phyloP scores from a whole-genome alignment of 2,329 filamentous ascomycete genomes.

The Claviceps sp. region DNA sequence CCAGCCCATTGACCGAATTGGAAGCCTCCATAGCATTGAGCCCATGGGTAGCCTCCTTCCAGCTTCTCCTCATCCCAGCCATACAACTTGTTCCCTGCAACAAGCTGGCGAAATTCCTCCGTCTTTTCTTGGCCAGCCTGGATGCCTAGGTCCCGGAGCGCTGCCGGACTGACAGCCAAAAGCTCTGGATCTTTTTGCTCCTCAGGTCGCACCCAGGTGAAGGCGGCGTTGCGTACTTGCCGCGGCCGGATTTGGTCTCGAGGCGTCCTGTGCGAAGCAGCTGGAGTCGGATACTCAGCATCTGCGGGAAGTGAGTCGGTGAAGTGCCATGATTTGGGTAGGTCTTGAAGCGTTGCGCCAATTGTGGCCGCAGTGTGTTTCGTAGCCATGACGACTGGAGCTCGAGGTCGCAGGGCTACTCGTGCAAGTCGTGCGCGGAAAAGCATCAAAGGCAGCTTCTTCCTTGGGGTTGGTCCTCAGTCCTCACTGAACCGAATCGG shows the following conservation, averaged over 20 bases:
- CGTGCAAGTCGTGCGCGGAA: conserved; percentile 17
- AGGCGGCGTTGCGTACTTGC: conserved; percentile 72
- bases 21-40: conserved; percentile 89
- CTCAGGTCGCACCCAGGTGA: conserved; percentile 82
- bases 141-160: conserved; percentile 72
- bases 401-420: conserved; percentile 15
- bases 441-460: conserved; percentile 20
- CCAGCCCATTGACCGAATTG: conserved; percentile 83
- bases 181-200: conserved; percentile 59
- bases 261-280: conserved; percentile 67
- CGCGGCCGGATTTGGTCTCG: conserved; percentile 66
- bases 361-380: conserved; percentile 17
- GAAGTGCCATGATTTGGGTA: conserved; percentile 54
- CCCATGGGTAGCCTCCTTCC: conserved; percentile 83
- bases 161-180: conserved; percentile 64
- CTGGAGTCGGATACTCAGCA: conserved; percentile 63
- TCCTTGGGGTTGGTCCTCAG: neutral
- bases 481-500: neutral
- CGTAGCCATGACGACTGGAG: conserved; percentile 19
- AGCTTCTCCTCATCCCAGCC: conserved; percentile 58
- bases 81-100: conserved; percentile 70
- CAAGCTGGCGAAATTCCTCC: conserved; percentile 61
- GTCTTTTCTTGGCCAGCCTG: conserved; percentile 51
- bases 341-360: conserved; percentile 32
- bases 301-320: conserved; percentile 63